These are phyloP conservation scores for Cryptosporidium felis DNA, from an alignment of 169 alveolate genomes.

Conservation along the genomic window DNA sequence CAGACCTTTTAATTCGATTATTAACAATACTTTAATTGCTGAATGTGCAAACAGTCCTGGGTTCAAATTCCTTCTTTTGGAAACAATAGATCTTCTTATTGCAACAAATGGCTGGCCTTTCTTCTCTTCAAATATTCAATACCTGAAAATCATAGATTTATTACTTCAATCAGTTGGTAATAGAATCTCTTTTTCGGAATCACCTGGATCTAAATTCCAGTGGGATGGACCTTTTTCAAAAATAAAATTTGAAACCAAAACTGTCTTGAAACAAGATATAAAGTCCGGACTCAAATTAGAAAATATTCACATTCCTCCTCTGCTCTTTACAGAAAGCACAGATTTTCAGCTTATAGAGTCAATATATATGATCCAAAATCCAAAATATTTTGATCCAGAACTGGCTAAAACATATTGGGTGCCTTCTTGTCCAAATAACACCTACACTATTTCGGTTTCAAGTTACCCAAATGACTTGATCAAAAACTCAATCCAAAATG, in stretches of 20 bases:
- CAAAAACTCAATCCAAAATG: slow-evolving; percentile 2
- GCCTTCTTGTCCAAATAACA: slow-evolving; percentile 66
- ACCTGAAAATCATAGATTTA: not conserved
- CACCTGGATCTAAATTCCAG: not conserved
- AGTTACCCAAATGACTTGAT: slow-evolving; percentile 23
- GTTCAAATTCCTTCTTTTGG: slow-evolving; percentile 21
- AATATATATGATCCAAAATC: slow-evolving; percentile 45
- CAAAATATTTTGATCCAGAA: slow-evolving; percentile 25
- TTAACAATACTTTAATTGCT: slow-evolving; percentile 53
- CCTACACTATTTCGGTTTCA: slow-evolving; percentile 11
- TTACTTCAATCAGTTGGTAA: slow-evolving; percentile 49
- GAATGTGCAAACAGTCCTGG: slow-evolving; percentile 69
- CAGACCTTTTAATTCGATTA: slow-evolving; percentile 44
- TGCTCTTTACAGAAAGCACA: not conserved
- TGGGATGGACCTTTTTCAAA: slow-evolving; percentile 53
- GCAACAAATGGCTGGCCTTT: slow-evolving; percentile 60
- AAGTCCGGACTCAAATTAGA: slow-evolving; percentile 9
- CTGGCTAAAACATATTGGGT: slow-evolving; percentile 50
- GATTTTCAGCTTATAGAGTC: slow-evolving; percentile 31
- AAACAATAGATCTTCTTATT: slow-evolving; percentile 51
- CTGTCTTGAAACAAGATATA: slow-evolving; percentile 6
- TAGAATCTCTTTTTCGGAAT: slow-evolving; percentile 32
- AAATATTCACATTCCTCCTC: not conserved
- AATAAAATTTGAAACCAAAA: slow-evolving; percentile 3
- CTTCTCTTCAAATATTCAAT: slow-evolving; percentile 13